A percentile compares a stretch with the other conserved stretches of the same genome.
phyloP scores from a whole-genome alignment of 192 early-diverging fungal genomes.

The Nowakowskiella sp. region DNA sequence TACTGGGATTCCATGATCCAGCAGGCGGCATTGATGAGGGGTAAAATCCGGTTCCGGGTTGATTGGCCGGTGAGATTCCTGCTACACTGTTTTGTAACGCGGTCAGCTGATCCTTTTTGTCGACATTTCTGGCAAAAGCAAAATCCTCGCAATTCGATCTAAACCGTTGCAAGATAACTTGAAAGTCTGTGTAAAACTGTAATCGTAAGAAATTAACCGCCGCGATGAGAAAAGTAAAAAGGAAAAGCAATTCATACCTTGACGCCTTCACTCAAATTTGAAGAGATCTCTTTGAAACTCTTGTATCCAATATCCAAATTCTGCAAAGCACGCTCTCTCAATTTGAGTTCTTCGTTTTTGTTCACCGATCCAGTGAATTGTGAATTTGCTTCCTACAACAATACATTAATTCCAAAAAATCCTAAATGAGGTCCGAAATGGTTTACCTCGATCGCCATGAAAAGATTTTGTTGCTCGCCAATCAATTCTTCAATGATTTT shows the following conservation, averaged over 20 bases:
- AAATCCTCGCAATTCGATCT: slow-evolving; percentile 60
- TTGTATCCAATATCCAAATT: slow-evolving; percentile 70
- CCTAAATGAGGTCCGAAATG: not conserved
- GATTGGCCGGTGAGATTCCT: too few species aligned
- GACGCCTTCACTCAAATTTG: slow-evolving; percentile 68
- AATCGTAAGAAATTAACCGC: not conserved
- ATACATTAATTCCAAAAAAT: not conserved
- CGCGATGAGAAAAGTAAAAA: not conserved
- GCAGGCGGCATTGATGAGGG: too few species aligned
- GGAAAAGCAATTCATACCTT: slow-evolving; percentile 38
- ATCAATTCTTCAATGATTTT: slow-evolving; percentile 47
- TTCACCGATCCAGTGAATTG: slow-evolving; percentile 57
- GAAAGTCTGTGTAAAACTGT: slow-evolving; percentile 64
- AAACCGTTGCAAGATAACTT: slow-evolving; percentile 53
- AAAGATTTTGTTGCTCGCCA: slow-evolving; percentile 53
- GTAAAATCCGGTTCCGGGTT: too few species aligned
- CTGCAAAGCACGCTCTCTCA: slow-evolving; percentile 67
- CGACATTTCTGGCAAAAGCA: slow-evolving; percentile 57
- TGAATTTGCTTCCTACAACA: slow-evolving; percentile 47
- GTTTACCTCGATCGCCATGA: slow-evolving; percentile 42
- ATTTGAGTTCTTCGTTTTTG: slow-evolving; percentile 46
- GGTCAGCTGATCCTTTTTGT: slow-evolving; percentile 44
- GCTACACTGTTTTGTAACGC: too few species aligned
- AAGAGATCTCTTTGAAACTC: slow-evolving; percentile 62
- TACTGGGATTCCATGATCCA: too few species aligned